Evolutionary conservation across 805 yeast genomes (phyloP).

Genomic region (Yamadazyma laniorum): DNA sequence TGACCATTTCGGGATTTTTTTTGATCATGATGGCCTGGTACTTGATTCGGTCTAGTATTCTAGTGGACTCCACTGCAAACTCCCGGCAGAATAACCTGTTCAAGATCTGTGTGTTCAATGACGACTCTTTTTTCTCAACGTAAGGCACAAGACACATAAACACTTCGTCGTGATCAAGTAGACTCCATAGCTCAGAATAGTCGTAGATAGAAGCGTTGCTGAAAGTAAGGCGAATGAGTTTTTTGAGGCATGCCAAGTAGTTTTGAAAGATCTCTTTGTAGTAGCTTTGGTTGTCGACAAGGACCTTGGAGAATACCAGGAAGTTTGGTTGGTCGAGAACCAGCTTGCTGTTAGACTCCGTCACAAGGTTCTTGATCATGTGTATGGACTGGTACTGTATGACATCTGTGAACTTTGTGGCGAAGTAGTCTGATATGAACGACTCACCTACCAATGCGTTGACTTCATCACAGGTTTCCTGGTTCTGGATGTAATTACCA

Average conservation of each 20-base stretch:
- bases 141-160: constrained; percentile 5
- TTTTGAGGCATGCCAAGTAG: constrained; percentile 28
- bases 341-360: constrained; percentile 11
- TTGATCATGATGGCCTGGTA: constrained; percentile 11
- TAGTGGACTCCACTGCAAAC: constrained; percentile 10
- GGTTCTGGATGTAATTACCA: constrained; percentile 33
- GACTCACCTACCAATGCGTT: constrained; percentile 6
- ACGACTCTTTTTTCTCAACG: constrained; percentile 2
- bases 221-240: constrained; percentile 21
- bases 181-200: constrained; percentile 7
- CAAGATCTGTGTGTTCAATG: constrained; percentile 6
- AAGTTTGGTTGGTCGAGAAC: constrained; percentile 18
- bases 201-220: constrained; percentile 6
- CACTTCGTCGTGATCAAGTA: constrained; percentile 19
- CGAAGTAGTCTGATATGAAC: constrained; percentile 22
- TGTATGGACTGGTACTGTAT: constrained; percentile 39
- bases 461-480: constrained; percentile 15
- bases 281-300: constrained; percentile 34
- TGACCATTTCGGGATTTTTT: constrained; percentile 1
- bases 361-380: constrained; percentile 30
- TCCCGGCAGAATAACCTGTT: constrained; percentile 10
- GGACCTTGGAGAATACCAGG: constrained; percentile 21
- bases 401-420: constrained; percentile 26
- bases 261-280: constrained; percentile 31
- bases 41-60: constrained; percentile 13